phyloP scores from a whole-genome alignment of 2,329 filamentous ascomycete species.

The Claviceps sp. region DNA sequence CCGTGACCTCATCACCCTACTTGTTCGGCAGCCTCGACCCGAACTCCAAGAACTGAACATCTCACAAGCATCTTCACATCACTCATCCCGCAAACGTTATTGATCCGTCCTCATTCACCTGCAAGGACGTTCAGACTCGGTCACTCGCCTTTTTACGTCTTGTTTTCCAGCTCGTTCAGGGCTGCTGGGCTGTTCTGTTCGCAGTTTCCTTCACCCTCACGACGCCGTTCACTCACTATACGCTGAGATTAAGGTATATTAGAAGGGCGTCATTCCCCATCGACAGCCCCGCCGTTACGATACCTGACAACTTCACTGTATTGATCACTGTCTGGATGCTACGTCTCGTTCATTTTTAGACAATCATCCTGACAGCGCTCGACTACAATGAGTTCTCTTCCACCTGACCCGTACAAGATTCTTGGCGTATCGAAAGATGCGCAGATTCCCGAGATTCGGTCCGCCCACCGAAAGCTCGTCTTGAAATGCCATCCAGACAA shows the following conservation, averaged over 20 bases:
- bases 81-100: constrained; percentile 2
- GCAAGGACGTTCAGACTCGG: not conserved
- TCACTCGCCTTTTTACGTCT: not conserved
- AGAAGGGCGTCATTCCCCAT: not conserved
- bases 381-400: constrained; percentile 32
- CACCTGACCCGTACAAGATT: constrained; percentile 65
- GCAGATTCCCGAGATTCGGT: constrained; percentile 57
- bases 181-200: not conserved
- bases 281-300: not conserved
- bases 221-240: not conserved
- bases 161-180: not conserved
- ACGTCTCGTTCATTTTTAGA: not conserved
- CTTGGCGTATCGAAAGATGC: constrained; percentile 64
- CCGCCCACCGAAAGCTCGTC: constrained; percentile 72
- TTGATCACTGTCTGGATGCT: not conserved
- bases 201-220: not conserved
- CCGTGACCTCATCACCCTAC: constrained; percentile 15
- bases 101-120: not conserved
- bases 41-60: constrained; percentile 1
- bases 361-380: not conserved
- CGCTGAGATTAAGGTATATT: not conserved
- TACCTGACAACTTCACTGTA: not conserved
- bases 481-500: constrained; percentile 89
- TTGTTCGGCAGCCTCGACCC: constrained; percentile 6
- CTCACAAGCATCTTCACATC: not conserved